phyloP scores from a whole-genome alignment of 2,329 filamentous ascomycete species.

The Pyrenochaeta sp. region DNA sequence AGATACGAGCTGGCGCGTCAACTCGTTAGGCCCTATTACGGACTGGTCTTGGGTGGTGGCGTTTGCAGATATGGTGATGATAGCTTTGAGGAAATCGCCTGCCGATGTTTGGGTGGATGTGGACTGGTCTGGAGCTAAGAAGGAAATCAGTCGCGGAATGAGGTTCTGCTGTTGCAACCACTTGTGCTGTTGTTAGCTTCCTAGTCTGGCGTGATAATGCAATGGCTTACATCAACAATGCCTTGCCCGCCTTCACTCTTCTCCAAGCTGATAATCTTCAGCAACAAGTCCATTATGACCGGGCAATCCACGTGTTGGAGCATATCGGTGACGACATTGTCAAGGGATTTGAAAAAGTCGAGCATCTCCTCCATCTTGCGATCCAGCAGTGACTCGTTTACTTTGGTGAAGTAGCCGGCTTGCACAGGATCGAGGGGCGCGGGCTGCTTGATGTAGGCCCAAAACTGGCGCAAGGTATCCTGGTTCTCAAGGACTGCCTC shows the following conservation, averaged over 20 bases:
- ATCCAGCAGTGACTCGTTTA: conserved; percentile 96
- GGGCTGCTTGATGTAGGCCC: conserved; percentile 86
- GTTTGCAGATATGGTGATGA: conserved; percentile 98
- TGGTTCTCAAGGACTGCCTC: conserved; percentile 90
- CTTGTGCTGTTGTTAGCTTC: conserved; percentile 55
- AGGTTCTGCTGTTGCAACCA: conserved; percentile 93
- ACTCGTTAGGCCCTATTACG: conserved; percentile 97
- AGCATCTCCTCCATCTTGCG: conserved; percentile 99
- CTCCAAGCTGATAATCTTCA: conserved; percentile 97
- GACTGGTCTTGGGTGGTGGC: conserved; percentile 97
- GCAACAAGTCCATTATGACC: conserved; percentile 95
- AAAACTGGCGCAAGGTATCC: conserved; percentile 81
- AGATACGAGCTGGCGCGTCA: conserved; percentile 94
- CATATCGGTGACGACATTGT: conserved; percentile 83
- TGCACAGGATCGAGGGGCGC: conserved; percentile 90
- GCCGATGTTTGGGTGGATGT: conserved; percentile 95
- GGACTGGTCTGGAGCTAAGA: conserved; percentile 82
- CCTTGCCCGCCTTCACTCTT: conserved; percentile 90
- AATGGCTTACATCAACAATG: conserved; percentile 82
- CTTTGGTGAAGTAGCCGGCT: conserved; percentile 97
- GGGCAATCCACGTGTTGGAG: conserved; percentile 95
- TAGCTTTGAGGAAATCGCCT: conserved; percentile 96
- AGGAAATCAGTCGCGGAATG: conserved; percentile 85
- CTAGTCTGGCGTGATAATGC: background rate
- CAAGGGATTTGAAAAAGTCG: conserved; percentile 82